Evolutionary conservation across 2,329 filamentous ascomycete genomes (phyloP).

Genomic region (Pseudocercospora cruenta): DNA sequence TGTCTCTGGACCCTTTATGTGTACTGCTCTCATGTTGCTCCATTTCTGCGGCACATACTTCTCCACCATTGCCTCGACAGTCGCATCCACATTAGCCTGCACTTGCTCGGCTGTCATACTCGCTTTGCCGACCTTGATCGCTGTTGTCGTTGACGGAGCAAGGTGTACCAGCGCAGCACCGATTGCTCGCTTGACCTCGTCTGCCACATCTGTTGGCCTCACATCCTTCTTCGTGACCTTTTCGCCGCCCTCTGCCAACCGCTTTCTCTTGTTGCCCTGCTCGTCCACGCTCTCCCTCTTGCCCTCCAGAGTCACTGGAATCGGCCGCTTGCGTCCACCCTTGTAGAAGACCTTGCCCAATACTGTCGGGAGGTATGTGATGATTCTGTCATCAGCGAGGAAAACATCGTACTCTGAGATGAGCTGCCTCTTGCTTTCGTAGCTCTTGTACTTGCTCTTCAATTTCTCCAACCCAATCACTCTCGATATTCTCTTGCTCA

Average conservation of each 20-base stretch:
- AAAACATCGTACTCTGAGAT: slow-evolving; percentile 88
- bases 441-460: slow-evolving; percentile 85
- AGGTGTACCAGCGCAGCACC: slow-evolving; percentile 79
- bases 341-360: slow-evolving; percentile 95
- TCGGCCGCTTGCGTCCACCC: slow-evolving; percentile 77
- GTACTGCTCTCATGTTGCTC: slow-evolving; percentile 80
- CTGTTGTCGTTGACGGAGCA: slow-evolving; percentile 75
- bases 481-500: slow-evolving; percentile 54
- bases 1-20: slow-evolving; percentile 89
- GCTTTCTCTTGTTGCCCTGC: slow-evolving; percentile 55
- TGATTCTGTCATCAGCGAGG: slow-evolving; percentile 85
- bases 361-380: slow-evolving; percentile 69
- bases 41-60: slow-evolving; percentile 85
- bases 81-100: slow-evolving; percentile 76
- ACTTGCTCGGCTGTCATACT: slow-evolving; percentile 75
- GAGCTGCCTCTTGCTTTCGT: slow-evolving; percentile 83
- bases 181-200: slow-evolving; percentile 79
- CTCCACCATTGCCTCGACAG: slow-evolving; percentile 69
- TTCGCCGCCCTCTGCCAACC: slow-evolving; percentile 44
- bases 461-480: slow-evolving; percentile 84
- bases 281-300: slow-evolving; percentile 51
- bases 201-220: slow-evolving; percentile 69
- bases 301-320: slow-evolving; percentile 75
- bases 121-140: slow-evolving; percentile 77
- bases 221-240: slow-evolving; percentile 52